Percentiles rank a stretch among this genome's conserved stretches.
Evolutionary conservation across 2,329 filamentous ascomycete species (phyloP).

Genomic region (Laburnicola sp.): DNA sequence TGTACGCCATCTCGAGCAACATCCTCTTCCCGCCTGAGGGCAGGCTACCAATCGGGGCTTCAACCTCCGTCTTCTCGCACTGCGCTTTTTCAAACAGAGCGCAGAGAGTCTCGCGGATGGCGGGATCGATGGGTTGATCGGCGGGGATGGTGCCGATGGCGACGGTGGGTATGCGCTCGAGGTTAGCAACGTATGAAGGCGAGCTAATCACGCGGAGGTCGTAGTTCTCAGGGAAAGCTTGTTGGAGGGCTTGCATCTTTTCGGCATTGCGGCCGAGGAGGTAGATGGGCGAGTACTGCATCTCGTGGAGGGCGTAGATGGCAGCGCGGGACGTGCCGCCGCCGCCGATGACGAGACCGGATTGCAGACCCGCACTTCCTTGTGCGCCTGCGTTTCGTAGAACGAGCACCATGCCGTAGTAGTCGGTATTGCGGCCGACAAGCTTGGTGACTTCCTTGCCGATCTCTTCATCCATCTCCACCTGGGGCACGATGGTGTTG

Average conservation of each 20-base stretch:
- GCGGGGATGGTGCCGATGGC: conserved; percentile 91
- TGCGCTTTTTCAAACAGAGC: conserved; percentile 52
- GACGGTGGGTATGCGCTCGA: conserved; percentile 62
- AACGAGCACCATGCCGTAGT: conserved; percentile 84
- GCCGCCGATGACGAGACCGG: conserved; percentile 83
- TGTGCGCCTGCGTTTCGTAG: conserved; percentile 66
- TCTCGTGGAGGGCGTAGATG: conserved; percentile 80
- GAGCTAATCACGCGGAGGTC: conserved; percentile 62
- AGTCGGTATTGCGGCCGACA: conserved; percentile 92
- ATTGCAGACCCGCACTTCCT: conserved; percentile 46
- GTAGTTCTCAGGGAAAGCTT: conserved; percentile 74
- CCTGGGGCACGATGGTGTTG: conserved; percentile 81
- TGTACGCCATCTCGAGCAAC: conserved; percentile 95
- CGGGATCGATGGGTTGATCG: conserved; percentile 76
- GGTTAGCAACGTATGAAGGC: conserved; percentile 51
- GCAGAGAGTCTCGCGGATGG: conserved; percentile 67
- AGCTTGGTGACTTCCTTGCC: conserved; percentile 57
- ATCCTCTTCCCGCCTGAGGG: conserved; percentile 50
- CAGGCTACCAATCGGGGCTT: conserved; percentile 23
- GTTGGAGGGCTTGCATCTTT: conserved; percentile 69
- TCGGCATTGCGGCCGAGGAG: conserved; percentile 74
- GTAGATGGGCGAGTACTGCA: conserved; percentile 85
- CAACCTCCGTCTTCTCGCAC: conserved; percentile 16
- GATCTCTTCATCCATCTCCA: conserved; percentile 38
- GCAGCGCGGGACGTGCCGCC: conserved; percentile 92